Conservation (phyloP, 495 filamentous ascomycete species). For the Xylaria grammica region DNA sequence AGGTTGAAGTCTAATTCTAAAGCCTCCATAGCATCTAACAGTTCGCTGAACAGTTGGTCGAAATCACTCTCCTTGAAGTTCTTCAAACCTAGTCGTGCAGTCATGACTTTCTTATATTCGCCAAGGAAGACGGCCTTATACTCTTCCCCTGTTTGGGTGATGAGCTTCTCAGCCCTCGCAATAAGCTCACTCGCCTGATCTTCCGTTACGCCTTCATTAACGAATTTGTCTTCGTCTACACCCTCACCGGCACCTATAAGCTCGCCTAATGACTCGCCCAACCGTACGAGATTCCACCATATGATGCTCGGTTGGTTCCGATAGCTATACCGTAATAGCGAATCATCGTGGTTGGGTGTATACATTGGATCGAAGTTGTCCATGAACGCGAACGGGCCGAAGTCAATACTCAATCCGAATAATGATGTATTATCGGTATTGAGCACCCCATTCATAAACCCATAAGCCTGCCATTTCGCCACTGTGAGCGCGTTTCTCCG, state of each 20-base stretch:
- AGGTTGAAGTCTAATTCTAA: conserved; percentile 89
- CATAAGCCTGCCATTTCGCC: conserved; percentile 94
- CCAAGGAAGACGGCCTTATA: conserved; percentile 83
- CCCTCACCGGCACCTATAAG: conserved; percentile 73
- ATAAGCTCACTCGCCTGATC: conserved; percentile 70
- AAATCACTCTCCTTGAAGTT: conserved; percentile 72
- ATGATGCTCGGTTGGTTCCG: conserved; percentile 93
- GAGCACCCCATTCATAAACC: conserved; percentile 96
- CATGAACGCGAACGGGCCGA: conserved; percentile 95
- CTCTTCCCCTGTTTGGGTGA: conserved; percentile 77
- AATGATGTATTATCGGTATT: conserved; percentile 95
- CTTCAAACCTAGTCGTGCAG: conserved; percentile 73
- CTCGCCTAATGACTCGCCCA: conserved; percentile 91
- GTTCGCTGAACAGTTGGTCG: conserved; percentile 71
- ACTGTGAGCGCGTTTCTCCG: conserved; percentile 87
- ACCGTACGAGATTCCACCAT: conserved; percentile 97
- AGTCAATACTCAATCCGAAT: conserved; percentile 87
- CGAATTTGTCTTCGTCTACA: conserved; percentile 72
- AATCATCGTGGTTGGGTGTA: conserved; percentile 96
- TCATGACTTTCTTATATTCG: conserved; percentile 87
- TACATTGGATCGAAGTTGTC: conserved; percentile 93
- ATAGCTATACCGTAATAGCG: conserved; percentile 84
- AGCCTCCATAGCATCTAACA: conserved; percentile 81
- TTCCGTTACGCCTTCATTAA: conserved; percentile 71
- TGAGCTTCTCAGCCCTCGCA: conserved; percentile 79